These are phyloP conservation scores for Calamus simplicifolius DNA, from an alignment of 176 grass and related monocot species.

Conservation along the genomic window DNA sequence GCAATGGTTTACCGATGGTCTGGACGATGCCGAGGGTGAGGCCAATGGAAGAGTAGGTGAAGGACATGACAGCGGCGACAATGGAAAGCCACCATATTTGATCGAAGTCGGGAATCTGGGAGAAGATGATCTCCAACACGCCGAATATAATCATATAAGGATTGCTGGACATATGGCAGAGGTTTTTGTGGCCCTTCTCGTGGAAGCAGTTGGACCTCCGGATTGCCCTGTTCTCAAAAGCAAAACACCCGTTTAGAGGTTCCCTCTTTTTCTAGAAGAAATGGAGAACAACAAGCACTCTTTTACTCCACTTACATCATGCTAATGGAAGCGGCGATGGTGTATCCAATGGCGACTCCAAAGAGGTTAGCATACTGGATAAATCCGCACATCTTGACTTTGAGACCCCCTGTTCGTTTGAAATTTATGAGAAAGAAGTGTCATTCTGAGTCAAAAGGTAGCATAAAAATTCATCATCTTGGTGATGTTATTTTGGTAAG, in stretches of 20 bases:
- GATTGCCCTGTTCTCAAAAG: constrained; percentile 6
- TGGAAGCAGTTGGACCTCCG: constrained; percentile 14
- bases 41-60: constrained; percentile 20
- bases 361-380: constrained; percentile 17
- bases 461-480: too few species aligned
- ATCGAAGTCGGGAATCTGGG: constrained; percentile 22
- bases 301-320: constrained; percentile 13
- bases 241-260: not conserved
- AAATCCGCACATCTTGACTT: constrained; percentile 13
- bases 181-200: constrained; percentile 14
- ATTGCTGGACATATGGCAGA: constrained; percentile 2
- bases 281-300: too few species aligned
- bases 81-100: constrained; percentile 22
- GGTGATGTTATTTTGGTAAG: too few species aligned
- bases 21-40: constrained; percentile 15
- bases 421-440: not conserved
- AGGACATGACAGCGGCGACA: constrained; percentile 18
- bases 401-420: constrained; percentile 9
- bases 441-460: too few species aligned
- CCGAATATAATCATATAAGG: constrained; percentile 14
- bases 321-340: constrained; percentile 19
- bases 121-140: constrained; percentile 11
- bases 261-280: too few species aligned
- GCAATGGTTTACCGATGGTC: not conserved
- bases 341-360: constrained; percentile 18